Conservation (phyloP, 2,329 filamentous ascomycete species). For the Acephala macrosclerotiorum region DNA sequence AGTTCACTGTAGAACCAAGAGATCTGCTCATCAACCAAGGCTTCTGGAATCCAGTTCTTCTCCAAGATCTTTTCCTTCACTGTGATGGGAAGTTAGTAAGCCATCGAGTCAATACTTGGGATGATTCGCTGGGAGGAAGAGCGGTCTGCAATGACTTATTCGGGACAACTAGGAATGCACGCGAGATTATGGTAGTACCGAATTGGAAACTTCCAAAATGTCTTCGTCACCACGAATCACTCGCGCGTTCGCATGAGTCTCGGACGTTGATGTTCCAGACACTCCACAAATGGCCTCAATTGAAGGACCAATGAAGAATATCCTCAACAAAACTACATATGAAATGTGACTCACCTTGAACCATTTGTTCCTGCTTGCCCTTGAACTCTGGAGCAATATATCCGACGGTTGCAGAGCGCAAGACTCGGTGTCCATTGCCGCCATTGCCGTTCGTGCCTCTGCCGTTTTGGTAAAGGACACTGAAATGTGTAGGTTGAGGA, state of each 20-base stretch:
- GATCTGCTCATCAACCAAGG: constrained; percentile 85
- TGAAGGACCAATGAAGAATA: constrained; percentile 1
- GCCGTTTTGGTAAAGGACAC: constrained; percentile 64
- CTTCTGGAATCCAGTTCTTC: constrained; percentile 80
- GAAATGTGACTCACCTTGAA: constrained; percentile 36
- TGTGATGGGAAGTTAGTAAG: constrained; percentile 28
- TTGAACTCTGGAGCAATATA: constrained; percentile 95
- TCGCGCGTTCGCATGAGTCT: constrained; percentile 6
- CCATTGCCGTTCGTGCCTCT: constrained; percentile 50
- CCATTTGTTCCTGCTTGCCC: constrained; percentile 82
- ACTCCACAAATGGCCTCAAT: constrained; percentile 5
- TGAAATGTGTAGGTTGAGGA: constrained; percentile 87
- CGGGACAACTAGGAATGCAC: constrained; percentile 2
- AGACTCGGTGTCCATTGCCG: constrained; percentile 67
- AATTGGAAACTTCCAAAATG: constrained; percentile 8
- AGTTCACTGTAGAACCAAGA: constrained; percentile 98
- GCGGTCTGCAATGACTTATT: constrained; percentile 5
- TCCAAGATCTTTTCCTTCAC: constrained; percentile 76
- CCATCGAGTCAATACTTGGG: neutral
- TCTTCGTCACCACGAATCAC: constrained; percentile 1
- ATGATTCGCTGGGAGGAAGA: constrained; percentile 6
- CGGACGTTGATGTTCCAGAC: neutral
- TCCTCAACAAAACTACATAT: neutral
- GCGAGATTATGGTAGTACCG: constrained; percentile 2
- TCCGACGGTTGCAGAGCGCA: constrained; percentile 89